phyloP scores from a whole-genome alignment of 1,284 basidiomycete genomes.

The Leccinum pallidistipes region DNA sequence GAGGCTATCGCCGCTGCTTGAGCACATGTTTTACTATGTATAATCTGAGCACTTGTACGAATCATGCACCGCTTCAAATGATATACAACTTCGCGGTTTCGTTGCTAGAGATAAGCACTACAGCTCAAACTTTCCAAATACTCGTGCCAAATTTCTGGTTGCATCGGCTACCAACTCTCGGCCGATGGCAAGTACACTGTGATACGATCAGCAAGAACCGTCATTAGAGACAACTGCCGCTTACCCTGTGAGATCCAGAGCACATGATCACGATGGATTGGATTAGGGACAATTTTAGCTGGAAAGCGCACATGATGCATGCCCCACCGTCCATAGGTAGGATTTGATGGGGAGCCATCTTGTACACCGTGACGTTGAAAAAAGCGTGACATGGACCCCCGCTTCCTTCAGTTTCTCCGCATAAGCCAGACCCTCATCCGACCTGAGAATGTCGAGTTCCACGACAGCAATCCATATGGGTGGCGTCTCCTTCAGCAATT shows the following conservation, averaged over 20 bases:
- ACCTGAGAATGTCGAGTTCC: conserved; percentile 52
- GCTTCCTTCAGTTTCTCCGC: conserved; percentile 45
- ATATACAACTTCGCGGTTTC: not conserved
- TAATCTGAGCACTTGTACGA: not conserved
- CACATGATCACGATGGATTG: conserved; percentile 14
- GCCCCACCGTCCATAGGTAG: conserved; percentile 50
- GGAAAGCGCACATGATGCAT: not conserved
- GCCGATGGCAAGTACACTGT: conserved; percentile 39
- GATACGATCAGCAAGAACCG: conserved; percentile 9
- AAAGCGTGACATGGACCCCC: conserved; percentile 45
- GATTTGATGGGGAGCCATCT: conserved; percentile 48
- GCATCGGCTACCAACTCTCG: conserved; percentile 45
- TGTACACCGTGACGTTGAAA: conserved; percentile 37
- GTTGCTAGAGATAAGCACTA: conserved; percentile 2
- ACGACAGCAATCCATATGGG: conserved; percentile 50
- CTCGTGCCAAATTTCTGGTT: conserved; percentile 37
- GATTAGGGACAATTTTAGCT: conserved; percentile 4
- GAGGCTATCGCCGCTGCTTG: conserved; percentile 62
- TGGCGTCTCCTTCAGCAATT: conserved; percentile 42
- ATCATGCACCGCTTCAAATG: conserved; percentile 1
- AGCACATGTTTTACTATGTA: conserved; percentile 5
- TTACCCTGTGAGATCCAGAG: conserved; percentile 23
- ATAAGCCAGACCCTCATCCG: conserved; percentile 53
- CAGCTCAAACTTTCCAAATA: conserved; percentile 25
- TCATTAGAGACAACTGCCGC: conserved; percentile 7